A percentile compares a stretch with the other conserved stretches of the same genome.
These are phyloP conservation scores for Sporothrix pallida DNA, from an alignment of 2,329 filamentous ascomycete species.

Conservation along the genomic window DNA sequence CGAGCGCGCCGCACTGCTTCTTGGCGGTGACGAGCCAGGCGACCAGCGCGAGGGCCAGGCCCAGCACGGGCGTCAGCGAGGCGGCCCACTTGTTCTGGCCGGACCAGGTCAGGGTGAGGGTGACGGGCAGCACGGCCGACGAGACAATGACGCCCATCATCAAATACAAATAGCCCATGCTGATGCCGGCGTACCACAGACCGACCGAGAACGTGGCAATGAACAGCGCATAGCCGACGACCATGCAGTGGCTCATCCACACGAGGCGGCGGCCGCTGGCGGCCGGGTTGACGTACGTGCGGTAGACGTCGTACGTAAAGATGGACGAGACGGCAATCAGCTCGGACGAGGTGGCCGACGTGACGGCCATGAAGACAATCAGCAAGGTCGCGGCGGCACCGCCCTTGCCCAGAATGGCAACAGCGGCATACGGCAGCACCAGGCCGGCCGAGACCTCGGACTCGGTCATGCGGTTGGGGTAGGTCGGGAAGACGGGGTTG, in stretches of 20 bases:
- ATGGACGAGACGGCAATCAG: constrained; percentile 88
- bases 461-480: constrained; percentile 71
- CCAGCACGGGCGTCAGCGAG: constrained; percentile 70
- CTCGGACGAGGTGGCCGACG: constrained; percentile 80
- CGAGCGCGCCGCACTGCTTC: constrained; percentile 70
- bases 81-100: constrained; percentile 79
- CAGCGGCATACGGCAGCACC: constrained; percentile 83
- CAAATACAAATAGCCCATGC: constrained; percentile 76
- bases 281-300: constrained; percentile 80
- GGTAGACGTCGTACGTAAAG: constrained; percentile 86
- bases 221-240: constrained; percentile 71
- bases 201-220: constrained; percentile 82
- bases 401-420: constrained; percentile 80
- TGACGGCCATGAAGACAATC: constrained; percentile 90
- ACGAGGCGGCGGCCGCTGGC: constrained; percentile 80
- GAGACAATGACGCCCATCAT: constrained; percentile 93
- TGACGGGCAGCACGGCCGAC: constrained; percentile 80
- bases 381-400: constrained; percentile 80
- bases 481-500: constrained; percentile 74
- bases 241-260: constrained; percentile 76
- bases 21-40: constrained; percentile 81
- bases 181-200: constrained; percentile 74
- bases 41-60: constrained; percentile 70
- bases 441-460: constrained; percentile 81
- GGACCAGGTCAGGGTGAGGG: constrained; percentile 79